These are phyloP conservation scores for Hordeum pubiflorum DNA, from an alignment of 202 grass and related monocot species.

Conservation along the genomic window DNA sequence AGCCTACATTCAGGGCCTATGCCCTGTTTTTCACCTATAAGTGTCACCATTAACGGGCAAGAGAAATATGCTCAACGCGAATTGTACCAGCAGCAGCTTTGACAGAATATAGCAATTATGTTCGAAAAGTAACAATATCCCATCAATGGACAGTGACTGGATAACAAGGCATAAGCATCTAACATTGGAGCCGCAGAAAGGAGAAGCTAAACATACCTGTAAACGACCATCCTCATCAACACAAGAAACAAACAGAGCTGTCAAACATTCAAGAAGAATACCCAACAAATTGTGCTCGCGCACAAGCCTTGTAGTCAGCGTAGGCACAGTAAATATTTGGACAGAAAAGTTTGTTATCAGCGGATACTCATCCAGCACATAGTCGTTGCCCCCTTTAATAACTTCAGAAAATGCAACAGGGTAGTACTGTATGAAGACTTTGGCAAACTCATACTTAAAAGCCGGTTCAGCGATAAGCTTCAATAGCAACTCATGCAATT, in stretches of 20 bases:
- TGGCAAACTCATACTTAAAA: slow-evolving; percentile 92
- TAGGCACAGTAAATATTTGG: slow-evolving; percentile 86
- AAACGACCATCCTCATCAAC: slow-evolving; percentile 65
- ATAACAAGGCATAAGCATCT: neutral
- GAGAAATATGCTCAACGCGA: neutral
- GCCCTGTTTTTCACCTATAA: neutral
- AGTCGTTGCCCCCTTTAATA: slow-evolving; percentile 40
- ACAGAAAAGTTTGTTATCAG: slow-evolving; percentile 56
- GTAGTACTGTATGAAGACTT: slow-evolving; percentile 72
- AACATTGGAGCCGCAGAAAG: neutral
- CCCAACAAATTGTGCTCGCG: slow-evolving; percentile 67
- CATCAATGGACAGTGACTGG: neutral
- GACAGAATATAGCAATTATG: neutral
- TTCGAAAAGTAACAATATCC: neutral
- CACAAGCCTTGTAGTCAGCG: slow-evolving; percentile 64
- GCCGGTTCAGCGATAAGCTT: slow-evolving; percentile 83
- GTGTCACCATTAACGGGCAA: neutral
- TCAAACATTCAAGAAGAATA: slow-evolving; percentile 59
- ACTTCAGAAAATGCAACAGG: slow-evolving; percentile 49
- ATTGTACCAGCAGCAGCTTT: neutral
- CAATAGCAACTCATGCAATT: slow-evolving; percentile 76
- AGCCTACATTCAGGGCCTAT: neutral
- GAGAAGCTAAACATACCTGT: slow-evolving; percentile 46
- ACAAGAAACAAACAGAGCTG: slow-evolving; percentile 60
- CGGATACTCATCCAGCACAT: slow-evolving; percentile 44